Evolutionary conservation across 805 yeast species (phyloP).

Genomic region (Debaryomyces maramus): DNA sequence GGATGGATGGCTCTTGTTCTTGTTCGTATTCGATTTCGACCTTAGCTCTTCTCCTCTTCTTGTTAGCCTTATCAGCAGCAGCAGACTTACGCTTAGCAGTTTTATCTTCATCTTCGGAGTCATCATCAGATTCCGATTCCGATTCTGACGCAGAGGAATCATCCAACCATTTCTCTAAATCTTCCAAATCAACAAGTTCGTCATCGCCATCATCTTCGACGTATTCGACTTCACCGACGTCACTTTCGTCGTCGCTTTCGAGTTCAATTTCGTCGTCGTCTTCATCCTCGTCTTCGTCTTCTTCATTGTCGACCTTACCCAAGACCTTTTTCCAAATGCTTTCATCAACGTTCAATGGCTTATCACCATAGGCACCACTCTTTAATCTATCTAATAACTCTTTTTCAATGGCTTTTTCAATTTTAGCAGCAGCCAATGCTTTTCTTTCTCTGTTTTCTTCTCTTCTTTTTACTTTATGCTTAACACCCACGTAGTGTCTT

Average conservation of each 20-base stretch:
- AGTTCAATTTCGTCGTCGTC: conserved; percentile 52
- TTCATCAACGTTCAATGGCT: conserved; percentile 95
- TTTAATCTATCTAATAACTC: conserved; percentile 92
- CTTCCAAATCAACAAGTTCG: conserved; percentile 89
- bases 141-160: conserved; percentile 36
- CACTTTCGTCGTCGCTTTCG: conserved; percentile 51
- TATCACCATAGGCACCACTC: conserved; percentile 98
- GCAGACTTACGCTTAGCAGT: conserved; percentile 27
- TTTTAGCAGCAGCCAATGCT: conserved; percentile 94
- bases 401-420: conserved; percentile 94
- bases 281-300: conserved; percentile 67
- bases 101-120: conserved; percentile 32
- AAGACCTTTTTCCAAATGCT: conserved; percentile 93
- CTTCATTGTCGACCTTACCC: conserved; percentile 58
- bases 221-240: conserved; percentile 77
- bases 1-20: conserved; percentile 44
- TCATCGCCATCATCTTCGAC: conserved; percentile 91
- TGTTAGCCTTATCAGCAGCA: conserved; percentile 37
- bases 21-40: conserved; percentile 85
- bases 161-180: conserved; percentile 83
- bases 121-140: conserved; percentile 36
- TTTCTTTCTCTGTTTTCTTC: conserved; percentile 94
- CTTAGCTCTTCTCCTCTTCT: conserved; percentile 63
- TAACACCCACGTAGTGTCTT: conserved; percentile 88
- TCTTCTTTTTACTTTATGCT: conserved; percentile 92